phyloP scores from a whole-genome alignment of 2,329 filamentous ascomycete species.

The Ploettnerulaceae sp. region DNA sequence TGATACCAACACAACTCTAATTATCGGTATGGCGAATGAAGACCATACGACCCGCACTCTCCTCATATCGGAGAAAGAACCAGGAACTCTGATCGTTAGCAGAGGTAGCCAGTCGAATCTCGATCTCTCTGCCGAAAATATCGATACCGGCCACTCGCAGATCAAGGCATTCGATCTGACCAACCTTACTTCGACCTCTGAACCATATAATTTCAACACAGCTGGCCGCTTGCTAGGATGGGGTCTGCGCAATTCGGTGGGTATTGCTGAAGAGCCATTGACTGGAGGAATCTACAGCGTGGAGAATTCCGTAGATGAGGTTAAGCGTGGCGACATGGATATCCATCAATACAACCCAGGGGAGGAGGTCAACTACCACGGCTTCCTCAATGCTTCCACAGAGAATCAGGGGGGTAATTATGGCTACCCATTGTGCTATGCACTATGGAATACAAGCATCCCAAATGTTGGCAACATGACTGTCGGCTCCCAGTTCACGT shows the following conservation, averaged over 20 bases:
- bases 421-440: slow-evolving; percentile 67
- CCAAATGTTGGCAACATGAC: slow-evolving; percentile 40
- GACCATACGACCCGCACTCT: slow-evolving; percentile 66
- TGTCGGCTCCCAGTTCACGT: slow-evolving; percentile 48
- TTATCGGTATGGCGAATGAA: slow-evolving; percentile 56
- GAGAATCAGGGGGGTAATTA: slow-evolving; percentile 49
- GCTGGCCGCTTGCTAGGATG: slow-evolving; percentile 52
- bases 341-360: slow-evolving; percentile 65
- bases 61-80: slow-evolving; percentile 50
- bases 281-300: slow-evolving; percentile 54
- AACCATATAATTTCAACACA: slow-evolving; percentile 43
- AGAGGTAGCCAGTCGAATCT: slow-evolving; percentile 61
- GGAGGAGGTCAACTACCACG: slow-evolving; percentile 70
- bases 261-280: slow-evolving; percentile 57
- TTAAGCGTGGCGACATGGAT: slow-evolving; percentile 52
- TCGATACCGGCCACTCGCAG: slow-evolving; percentile 56
- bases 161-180: slow-evolving; percentile 56
- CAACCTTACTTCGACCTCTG: slow-evolving; percentile 28
- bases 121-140: slow-evolving; percentile 48
- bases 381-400: slow-evolving; percentile 42
- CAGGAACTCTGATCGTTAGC: slow-evolving; percentile 58
- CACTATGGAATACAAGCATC: slow-evolving; percentile 55
- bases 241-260: slow-evolving; percentile 70
- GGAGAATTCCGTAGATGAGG: slow-evolving; percentile 66
- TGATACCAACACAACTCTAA: slow-evolving; percentile 44